A percentile compares a stretch with the other conserved stretches of the same genome.
phyloP scores from a whole-genome alignment of 306 rosid genomes.

The Quercus cerris region DNA sequence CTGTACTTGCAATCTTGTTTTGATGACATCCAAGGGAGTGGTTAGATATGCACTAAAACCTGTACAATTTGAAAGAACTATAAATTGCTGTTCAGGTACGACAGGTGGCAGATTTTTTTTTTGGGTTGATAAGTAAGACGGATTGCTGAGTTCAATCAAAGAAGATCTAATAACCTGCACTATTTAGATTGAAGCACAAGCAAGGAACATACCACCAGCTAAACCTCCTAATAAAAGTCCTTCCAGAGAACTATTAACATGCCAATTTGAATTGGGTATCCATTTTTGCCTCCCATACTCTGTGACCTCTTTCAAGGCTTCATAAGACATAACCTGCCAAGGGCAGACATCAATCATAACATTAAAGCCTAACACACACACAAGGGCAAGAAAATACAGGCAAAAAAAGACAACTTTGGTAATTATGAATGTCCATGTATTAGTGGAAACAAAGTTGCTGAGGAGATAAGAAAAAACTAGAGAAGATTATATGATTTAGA shows the following conservation, averaged over 20 bases:
- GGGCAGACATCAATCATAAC: constrained; percentile 9
- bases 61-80: constrained; percentile 30
- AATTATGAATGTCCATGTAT: neutral
- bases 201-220: constrained; percentile 77
- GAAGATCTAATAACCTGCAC: neutral
- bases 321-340: constrained; percentile 73
- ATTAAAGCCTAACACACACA: neutral
- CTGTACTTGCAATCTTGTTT: constrained; percentile 88
- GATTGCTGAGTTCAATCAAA: neutral
- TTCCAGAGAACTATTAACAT: constrained; percentile 54
- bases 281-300: constrained; percentile 63
- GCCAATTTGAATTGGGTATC: constrained; percentile 39
- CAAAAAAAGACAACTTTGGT: neutral
- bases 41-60: constrained; percentile 84
- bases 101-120: neutral
- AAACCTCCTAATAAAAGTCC: constrained; percentile 82
- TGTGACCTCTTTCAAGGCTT: constrained; percentile 62
- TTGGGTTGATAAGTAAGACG: too few relatives aligned
- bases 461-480: neutral
- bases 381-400: neutral
- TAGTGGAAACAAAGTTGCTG: neutral
- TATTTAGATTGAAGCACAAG: constrained; percentile 9
- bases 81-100: constrained; percentile 1
- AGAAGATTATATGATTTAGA: neutral
- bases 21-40: constrained; percentile 84